Conservation (phyloP, 148 eudicot genomes). For the Vaccinium myrtillus region DNA sequence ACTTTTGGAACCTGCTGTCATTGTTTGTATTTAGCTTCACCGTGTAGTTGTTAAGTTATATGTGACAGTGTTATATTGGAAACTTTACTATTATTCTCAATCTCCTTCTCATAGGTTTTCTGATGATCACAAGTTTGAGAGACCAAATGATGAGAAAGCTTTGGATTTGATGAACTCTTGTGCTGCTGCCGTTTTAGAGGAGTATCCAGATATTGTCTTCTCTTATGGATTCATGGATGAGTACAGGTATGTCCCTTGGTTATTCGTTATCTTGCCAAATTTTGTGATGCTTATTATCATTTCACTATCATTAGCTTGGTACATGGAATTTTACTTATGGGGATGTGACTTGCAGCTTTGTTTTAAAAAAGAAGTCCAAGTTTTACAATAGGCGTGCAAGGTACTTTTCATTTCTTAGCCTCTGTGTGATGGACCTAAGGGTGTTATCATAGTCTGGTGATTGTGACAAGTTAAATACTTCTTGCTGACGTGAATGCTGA, state of each 20-base stretch:
- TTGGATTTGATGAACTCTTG: constrained; percentile 82
- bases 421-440: not conserved
- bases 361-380: constrained; percentile 58
- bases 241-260: constrained; percentile 46
- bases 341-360: constrained; percentile 57
- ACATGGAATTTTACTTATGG: not conserved
- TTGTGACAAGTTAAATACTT: constrained; percentile 1
- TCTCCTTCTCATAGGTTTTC: constrained; percentile 45
- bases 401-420: constrained; percentile 26
- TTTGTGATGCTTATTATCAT: not conserved
- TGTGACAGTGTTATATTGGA: not conserved
- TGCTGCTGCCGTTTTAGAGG: constrained; percentile 59
- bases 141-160: constrained; percentile 73
- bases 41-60: not conserved
- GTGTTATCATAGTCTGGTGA: not conserved
- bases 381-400: constrained; percentile 88
- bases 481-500: not conserved
- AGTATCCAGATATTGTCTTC: constrained; percentile 69
- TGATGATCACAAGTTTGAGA: constrained; percentile 64
- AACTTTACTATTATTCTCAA: not conserved
- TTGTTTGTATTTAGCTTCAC: not conserved
- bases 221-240: constrained; percentile 83
- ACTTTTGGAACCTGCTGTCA: not conserved
- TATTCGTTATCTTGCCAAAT: constrained; percentile 15
- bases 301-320: not conserved